Base-by-base conservation (phyloP, 2,329 filamentous ascomycete species). In the Keithomyces neogunnii region DNA sequence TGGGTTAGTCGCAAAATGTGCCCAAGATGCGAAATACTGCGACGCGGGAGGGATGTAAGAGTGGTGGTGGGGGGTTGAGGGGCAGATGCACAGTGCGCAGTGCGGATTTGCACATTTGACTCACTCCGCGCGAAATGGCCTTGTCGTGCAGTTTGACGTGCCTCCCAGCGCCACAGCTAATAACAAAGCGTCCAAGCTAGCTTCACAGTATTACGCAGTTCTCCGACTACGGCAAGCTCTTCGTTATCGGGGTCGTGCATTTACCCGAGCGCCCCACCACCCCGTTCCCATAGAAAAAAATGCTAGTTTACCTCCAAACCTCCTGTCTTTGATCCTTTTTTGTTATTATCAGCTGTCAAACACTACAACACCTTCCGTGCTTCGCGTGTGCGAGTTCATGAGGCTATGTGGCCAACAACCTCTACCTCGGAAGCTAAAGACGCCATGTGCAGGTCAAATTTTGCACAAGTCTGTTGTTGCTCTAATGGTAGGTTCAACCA, bases 1-100 rank as follows among this genome's bases (percentile, higher is more conserved):
- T 60, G 56, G 59, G 59, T 64, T 59, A 59, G 43, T 66, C 63
- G 63, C 64, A 66, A 65, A 64, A 62, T 64, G 59, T 66, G 60
- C 59, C 60, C 58, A 54, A 63, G 40, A 49, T 45, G 51, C 48
- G 56, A 55, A 53, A 56, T 43, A 55, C 35, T 42, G 39, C 19
- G 11, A 31, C 13, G 31, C 29, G n/a, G 10, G 5, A 48, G 52
- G 51, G 50, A 47, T 53, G 48, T 48, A 49, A 49, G 48, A 48
- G 54, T 53, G 54, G 55, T 56, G 61, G 60, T 66, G 63, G 65
- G 66, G 63, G 63, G 63, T 63, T 64, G 61, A 62, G 62, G 64
- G 65, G 63, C 63, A 69, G 19, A 19, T 19, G 19, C 19, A 19
- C 19, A 19, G 19, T 19, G 19, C 19, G 19, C 65, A 66, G 64